These are phyloP conservation scores for Globisporangium alternatum DNA, from an alignment of 352 stramenopile species.

Conservation along the genomic window DNA sequence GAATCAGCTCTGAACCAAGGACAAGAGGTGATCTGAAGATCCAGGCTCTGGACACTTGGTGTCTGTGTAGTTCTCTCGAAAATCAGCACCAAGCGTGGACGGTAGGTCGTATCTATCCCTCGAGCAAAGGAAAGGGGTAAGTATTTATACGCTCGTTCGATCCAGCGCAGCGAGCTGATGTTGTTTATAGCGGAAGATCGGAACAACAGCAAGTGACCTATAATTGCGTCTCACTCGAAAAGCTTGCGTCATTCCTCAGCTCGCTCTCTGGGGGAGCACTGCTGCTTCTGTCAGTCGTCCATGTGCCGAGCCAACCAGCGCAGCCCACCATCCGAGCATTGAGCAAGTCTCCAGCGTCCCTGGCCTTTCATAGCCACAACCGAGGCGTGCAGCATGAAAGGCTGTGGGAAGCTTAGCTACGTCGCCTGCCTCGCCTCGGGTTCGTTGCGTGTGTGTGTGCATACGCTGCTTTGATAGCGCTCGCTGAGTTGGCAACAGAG, in stretches of 20 bases:
- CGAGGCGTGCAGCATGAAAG: not conserved
- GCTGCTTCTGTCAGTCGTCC: constrained; percentile 1
- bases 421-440: not conserved
- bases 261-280: not conserved
- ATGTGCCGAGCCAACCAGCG: not conserved
- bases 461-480: not conserved
- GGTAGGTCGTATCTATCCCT: too few relatives aligned
- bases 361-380: not conserved
- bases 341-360: not conserved
- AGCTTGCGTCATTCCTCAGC: not conserved
- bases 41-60: not conserved
- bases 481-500: not conserved
- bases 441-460: not conserved
- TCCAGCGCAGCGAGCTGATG: not conserved
- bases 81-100: too few relatives aligned
- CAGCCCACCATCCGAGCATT: constrained; percentile 1
- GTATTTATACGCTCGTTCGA: constrained; percentile 3
- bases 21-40: not conserved
- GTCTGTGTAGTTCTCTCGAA: not conserved
- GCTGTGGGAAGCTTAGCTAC: not conserved
- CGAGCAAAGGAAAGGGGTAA: not conserved
- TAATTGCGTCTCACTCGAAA: not conserved
- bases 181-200: constrained; percentile 3
- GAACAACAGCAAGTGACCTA: not conserved
- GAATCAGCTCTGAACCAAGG: not conserved